Percentiles rank a stretch among this genome's conserved stretches.
Evolutionary conservation across 2,329 filamentous ascomycete genomes (phyloP).

Genomic region (Scorias spongiosa): DNA sequence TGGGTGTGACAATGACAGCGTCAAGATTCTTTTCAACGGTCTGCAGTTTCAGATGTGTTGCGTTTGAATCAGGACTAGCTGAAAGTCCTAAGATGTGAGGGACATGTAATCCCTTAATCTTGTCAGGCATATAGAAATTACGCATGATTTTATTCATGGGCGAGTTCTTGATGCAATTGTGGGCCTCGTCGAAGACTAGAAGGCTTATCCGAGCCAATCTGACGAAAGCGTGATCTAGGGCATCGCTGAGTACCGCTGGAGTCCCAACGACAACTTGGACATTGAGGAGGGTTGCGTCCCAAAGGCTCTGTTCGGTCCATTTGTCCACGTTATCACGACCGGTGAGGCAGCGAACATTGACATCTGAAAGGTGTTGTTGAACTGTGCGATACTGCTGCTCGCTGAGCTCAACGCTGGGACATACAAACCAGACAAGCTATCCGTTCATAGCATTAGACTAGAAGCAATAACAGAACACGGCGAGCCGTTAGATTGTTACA

Average conservation of each 20-base stretch:
- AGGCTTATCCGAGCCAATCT: conserved; percentile 47
- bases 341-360: conserved; percentile 47
- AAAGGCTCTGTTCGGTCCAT: conserved; percentile 53
- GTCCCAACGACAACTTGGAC: conserved; percentile 65
- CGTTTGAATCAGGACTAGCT: conserved; percentile 46
- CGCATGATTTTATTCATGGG: conserved; percentile 58
- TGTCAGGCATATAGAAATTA: conserved; percentile 46
- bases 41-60: conserved; percentile 3
- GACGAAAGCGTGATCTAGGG: conserved; percentile 60
- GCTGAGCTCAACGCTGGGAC: conserved; percentile 30
- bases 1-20: conserved; percentile 54
- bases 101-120: conserved; percentile 21
- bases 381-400: conserved; percentile 24
- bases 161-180: conserved; percentile 53
- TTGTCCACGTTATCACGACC: conserved; percentile 55
- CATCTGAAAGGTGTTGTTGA: conserved; percentile 23
- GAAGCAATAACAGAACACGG: background rate
- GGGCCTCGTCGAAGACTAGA: conserved; percentile 74
- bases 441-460: background rate
- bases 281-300: conserved; percentile 50
- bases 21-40: conserved; percentile 53
- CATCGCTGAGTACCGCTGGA: conserved; percentile 58
- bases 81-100: conserved; percentile 66
- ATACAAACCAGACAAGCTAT: conserved; percentile 31
- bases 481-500: background rate